phyloP scores from a whole-genome alignment of 805 yeast genomes.

The Grigorovia jiainica region DNA sequence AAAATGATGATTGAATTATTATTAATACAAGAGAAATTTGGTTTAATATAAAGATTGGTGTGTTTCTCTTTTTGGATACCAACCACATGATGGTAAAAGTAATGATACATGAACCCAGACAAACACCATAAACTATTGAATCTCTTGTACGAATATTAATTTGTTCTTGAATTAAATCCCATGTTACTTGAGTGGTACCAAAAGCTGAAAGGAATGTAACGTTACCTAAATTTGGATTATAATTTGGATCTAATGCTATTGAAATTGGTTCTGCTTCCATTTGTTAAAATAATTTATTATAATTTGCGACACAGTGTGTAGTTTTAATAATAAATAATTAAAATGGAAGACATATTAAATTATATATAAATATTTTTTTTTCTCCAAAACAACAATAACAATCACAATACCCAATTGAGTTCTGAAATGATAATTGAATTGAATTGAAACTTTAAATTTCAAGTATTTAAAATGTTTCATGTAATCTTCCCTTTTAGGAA shows the following conservation, averaged over 20 bases:
- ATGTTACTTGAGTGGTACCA: slow-evolving; percentile 32
- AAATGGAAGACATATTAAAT: too few relatives aligned
- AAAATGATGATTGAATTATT: slow-evolving; percentile 52
- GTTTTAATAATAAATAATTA: too few relatives aligned
- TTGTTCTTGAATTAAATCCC: slow-evolving; percentile 35
- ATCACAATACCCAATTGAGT: too few relatives aligned
- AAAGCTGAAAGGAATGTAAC: slow-evolving; percentile 35
- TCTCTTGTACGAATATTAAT: slow-evolving; percentile 29
- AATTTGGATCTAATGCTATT: slow-evolving; percentile 15
- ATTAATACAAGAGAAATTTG: slow-evolving; percentile 47
- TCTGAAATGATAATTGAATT: too few relatives aligned
- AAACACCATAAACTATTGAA: slow-evolving; percentile 44
- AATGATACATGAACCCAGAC: slow-evolving; percentile 46
- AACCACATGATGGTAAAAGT: slow-evolving; percentile 40
- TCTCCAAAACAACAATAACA: too few relatives aligned
- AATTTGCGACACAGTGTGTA: too few relatives aligned
- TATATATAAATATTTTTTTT: too few relatives aligned
- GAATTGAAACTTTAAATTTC: too few relatives aligned
- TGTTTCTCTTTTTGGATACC: slow-evolving; percentile 41
- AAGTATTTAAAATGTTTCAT: slow-evolving; percentile 9
- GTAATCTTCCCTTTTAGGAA: slow-evolving; percentile 16
- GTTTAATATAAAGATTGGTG: slow-evolving; percentile 71
- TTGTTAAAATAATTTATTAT: too few relatives aligned
- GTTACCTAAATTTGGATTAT: slow-evolving; percentile 18
- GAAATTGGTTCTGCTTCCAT: slow-evolving; percentile 6